phyloP scores from a whole-genome alignment of 2,329 filamentous ascomycete genomes.

The Phyllosticta citriasiana region DNA sequence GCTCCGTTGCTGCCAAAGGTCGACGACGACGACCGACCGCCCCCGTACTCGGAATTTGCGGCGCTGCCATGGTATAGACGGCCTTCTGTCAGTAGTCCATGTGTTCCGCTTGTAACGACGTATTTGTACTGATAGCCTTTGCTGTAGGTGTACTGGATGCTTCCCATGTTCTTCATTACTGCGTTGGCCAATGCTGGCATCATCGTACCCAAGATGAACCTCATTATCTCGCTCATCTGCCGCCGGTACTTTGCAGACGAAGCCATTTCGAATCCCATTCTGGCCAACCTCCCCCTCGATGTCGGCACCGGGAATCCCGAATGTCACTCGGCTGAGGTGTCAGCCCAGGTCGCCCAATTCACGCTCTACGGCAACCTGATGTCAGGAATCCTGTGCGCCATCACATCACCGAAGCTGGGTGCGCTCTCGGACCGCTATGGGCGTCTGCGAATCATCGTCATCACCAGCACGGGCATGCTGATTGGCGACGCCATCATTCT shows the following conservation, averaged over 20 bases:
- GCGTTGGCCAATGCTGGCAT: constrained; percentile 79
- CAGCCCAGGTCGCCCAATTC: constrained; percentile 67
- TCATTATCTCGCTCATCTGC: constrained; percentile 78
- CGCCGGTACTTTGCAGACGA: constrained; percentile 65
- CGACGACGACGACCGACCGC: neutral
- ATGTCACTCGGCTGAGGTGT: constrained; percentile 71
- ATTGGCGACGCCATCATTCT: constrained; percentile 67
- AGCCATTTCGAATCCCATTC: constrained; percentile 26
- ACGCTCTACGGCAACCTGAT: constrained; percentile 65
- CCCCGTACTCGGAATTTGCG: constrained; percentile 41
- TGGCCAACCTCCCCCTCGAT: constrained; percentile 53
- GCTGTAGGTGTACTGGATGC: constrained; percentile 63
- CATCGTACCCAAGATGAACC: constrained; percentile 75
- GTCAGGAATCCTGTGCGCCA: constrained; percentile 65
- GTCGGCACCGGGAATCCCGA: constrained; percentile 64
- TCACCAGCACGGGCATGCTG: constrained; percentile 67
- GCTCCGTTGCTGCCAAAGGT: constrained; percentile 1
- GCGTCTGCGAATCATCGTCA: constrained; percentile 60
- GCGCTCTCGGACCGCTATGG: constrained; percentile 81
- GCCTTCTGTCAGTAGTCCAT: constrained; percentile 44
- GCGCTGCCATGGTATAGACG: constrained; percentile 51
- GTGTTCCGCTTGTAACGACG: neutral
- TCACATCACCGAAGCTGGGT: constrained; percentile 74
- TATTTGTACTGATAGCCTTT: neutral
- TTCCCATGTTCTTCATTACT: constrained; percentile 71